Percentiles rank a stretch among this genome's conserved stretches.
Evolutionary conservation across 768 basidiomycete genomes (phyloP).

Genomic region (Leccinum pellstonianum): DNA sequence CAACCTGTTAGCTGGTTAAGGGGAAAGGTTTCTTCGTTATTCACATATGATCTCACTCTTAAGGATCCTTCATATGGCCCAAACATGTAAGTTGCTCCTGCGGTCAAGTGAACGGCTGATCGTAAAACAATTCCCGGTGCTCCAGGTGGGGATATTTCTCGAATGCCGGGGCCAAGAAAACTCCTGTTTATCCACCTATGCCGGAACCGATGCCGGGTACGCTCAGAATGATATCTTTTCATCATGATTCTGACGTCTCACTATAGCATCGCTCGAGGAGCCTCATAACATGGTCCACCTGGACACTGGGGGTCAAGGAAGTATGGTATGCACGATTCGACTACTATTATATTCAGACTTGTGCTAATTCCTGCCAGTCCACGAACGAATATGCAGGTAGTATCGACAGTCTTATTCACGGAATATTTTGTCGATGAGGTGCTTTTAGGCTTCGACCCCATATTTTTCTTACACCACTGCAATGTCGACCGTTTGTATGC

Average conservation of each 20-base stretch:
- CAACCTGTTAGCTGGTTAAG: conserved; percentile 18
- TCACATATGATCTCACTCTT: conserved; percentile 16
- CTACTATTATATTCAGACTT: background rate
- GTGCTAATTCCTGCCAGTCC: conserved; percentile 4
- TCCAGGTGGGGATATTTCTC: too few relatives aligned
- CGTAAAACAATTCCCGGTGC: too few relatives aligned
- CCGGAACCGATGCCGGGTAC: too few relatives aligned
- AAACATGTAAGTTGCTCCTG: conserved; percentile 14
- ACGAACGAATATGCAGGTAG: conserved; percentile 22
- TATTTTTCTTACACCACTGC: conserved; percentile 20
- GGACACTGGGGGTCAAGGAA: conserved; percentile 15
- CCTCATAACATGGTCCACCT: conserved; percentile 22
- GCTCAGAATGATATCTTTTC: too few relatives aligned
- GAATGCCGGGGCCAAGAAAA: too few relatives aligned
- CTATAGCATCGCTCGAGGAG: conserved; percentile 18
- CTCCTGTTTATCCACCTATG: conserved; percentile 1
- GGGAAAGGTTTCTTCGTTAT: conserved; percentile 14
- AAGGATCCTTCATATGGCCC: conserved; percentile 8
- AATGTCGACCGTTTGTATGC: conserved; percentile 25
- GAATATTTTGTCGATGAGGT: background rate
- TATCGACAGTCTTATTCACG: background rate
- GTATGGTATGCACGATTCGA: conserved; percentile 11
- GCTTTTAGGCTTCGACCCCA: conserved; percentile 16
- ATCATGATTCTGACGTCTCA: background rate
- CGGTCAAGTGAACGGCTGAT: too few relatives aligned